A percentile compares a stretch with the other conserved stretches of the same genome.
phyloP scores from a whole-genome alignment of 345 rosid species.

The Ailanthus altissimus region DNA sequence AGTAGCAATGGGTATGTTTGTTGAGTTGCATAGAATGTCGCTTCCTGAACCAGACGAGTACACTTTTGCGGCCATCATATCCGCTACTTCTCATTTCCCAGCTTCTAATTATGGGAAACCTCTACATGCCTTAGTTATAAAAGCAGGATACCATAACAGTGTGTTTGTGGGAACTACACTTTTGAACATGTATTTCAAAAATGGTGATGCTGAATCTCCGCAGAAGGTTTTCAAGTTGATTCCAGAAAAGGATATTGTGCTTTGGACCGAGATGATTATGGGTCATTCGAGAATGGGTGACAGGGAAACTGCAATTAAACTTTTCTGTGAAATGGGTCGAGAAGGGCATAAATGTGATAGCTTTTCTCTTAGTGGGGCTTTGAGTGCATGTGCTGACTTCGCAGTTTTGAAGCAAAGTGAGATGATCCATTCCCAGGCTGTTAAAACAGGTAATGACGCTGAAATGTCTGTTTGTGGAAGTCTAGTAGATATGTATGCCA shows the following conservation, averaged over 20 bases:
- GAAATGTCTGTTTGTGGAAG: conserved; percentile 72
- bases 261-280: conserved; percentile 91
- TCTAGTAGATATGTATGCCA: conserved; percentile 79
- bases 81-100: conserved; percentile 45
- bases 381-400: conserved; percentile 79
- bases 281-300: conserved; percentile 72
- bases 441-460: conserved; percentile 52
- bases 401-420: conserved; percentile 72
- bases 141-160: conserved; percentile 52
- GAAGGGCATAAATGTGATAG: conserved; percentile 57
- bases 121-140: conserved; percentile 62
- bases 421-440: conserved; percentile 59
- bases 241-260: conserved; percentile 62
- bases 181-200: conserved; percentile 72
- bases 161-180: conserved; percentile 67
- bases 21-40: conserved; percentile 37
- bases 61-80: conserved; percentile 69
- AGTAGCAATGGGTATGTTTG: conserved; percentile 55
- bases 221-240: conserved; percentile 44
- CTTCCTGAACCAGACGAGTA: conserved; percentile 68
- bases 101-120: conserved; percentile 51
- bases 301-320: conserved; percentile 50
- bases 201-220: conserved; percentile 58
- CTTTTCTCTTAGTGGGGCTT: conserved; percentile 70
- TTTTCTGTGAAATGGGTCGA: conserved; percentile 52